phyloP scores from a whole-genome alignment of 2,329 filamentous ascomycete species.

The Coniochaeta sp. region DNA sequence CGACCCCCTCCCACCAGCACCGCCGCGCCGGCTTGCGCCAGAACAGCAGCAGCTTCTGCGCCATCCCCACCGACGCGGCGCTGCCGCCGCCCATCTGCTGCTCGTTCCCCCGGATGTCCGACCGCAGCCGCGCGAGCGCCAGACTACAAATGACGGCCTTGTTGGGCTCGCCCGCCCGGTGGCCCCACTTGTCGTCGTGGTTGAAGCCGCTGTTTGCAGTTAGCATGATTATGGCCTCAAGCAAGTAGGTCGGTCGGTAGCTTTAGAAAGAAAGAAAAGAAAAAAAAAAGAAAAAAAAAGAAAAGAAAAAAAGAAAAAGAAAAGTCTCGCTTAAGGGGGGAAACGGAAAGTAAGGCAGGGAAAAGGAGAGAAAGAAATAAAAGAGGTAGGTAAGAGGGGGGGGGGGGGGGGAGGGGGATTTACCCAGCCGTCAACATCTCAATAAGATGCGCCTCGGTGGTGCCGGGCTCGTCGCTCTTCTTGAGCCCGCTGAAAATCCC shows the following conservation, averaged over 20 bases:
- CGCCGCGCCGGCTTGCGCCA: constrained; percentile 94
- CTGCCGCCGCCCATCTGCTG: constrained; percentile 64
- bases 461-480: constrained; percentile 91
- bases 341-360: not conserved
- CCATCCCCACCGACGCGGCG: constrained; percentile 98
- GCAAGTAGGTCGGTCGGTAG: not conserved
- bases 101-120: constrained; percentile 80
- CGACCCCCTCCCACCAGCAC: constrained; percentile 99
- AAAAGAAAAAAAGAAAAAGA: constrained; percentile 22
- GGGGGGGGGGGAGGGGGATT: constrained; percentile 29
- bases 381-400: not conserved
- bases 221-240: not conserved
- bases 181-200: constrained; percentile 90
- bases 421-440: constrained; percentile 99
- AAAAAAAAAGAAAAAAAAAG: not conserved
- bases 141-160: constrained; percentile 98
- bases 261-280: not conserved
- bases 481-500: constrained; percentile 95
- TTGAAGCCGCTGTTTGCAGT: constrained; percentile 73
- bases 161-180: constrained; percentile 94
- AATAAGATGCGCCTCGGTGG: constrained; percentile 95
- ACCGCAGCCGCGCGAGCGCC: constrained; percentile 84
- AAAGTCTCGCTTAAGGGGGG: no score
- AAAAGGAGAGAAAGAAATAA: not conserved
- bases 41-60: constrained; percentile 93